Conservation (phyloP, 306 rosid species). For the Quercus bicolor region DNA sequence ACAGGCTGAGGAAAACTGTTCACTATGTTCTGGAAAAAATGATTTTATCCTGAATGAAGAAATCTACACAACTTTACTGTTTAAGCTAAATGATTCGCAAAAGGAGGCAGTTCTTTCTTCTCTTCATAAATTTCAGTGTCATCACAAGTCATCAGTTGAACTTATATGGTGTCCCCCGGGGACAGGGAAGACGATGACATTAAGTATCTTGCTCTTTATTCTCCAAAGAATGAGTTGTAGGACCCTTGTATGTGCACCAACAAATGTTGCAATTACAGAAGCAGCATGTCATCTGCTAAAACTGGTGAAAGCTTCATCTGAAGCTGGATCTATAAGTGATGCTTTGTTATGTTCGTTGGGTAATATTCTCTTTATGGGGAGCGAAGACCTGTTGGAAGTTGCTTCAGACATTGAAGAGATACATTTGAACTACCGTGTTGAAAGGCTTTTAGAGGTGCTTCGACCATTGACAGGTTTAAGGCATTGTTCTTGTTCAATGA, state of each 20-base stretch:
- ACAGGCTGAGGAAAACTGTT: constrained; percentile 42
- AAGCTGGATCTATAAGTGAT: constrained; percentile 10
- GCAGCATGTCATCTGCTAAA: constrained; percentile 52
- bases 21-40: neutral
- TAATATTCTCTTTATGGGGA: constrained; percentile 63
- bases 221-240: constrained; percentile 43
- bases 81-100: constrained; percentile 54
- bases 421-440: constrained; percentile 56
- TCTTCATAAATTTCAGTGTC: constrained; percentile 31
- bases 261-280: constrained; percentile 68
- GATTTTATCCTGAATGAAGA: neutral
- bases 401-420: constrained; percentile 49
- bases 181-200: constrained; percentile 70
- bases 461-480: constrained; percentile 50
- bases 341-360: constrained; percentile 44
- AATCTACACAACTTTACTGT: neutral
- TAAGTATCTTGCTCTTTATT: constrained; percentile 39
- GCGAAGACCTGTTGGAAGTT: constrained; percentile 53
- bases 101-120: constrained; percentile 45
- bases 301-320: constrained; percentile 36
- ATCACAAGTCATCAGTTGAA: constrained; percentile 36
- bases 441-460: constrained; percentile 39
- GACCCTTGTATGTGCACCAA: constrained; percentile 74
- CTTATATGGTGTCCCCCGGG: constrained; percentile 93
- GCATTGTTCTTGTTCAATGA: constrained; percentile 49